Evolutionary conservation across 2,329 filamentous ascomycete genomes (phyloP), one percentile per base, ranked within the genome.

Genomic region (Diaporthe ilicicola): DNA sequence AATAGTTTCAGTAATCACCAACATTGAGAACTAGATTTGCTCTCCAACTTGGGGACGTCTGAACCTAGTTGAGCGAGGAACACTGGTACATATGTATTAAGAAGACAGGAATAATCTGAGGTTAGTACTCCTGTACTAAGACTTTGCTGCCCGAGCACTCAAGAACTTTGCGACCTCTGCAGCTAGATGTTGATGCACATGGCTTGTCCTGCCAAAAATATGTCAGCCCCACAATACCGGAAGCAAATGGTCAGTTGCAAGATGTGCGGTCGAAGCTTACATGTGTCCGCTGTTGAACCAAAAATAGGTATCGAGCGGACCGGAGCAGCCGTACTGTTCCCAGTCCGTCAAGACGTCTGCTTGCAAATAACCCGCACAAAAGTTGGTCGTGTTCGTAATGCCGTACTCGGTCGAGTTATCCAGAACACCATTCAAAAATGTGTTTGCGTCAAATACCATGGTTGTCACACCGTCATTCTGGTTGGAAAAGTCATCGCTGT

Each of bases 401-500:
- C 75, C 75, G 46, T 77, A 79, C 9, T 70, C 54, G 0, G 39
- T 71, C 7, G 78, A 74, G 17, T 79, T 65, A n/a, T 80, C 75
- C 46, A 80, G 64, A 3, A 80, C 76, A 13, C 69, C 44, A 24
- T 78, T 78, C 22, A 80, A 71, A 70, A 80, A 79, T n/a, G 66
- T 73, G 62, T 80, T 79, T 0, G 78, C 75, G 64, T 81, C 76
- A n/a, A 79, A 80, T 0, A 79, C 56, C 74, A 80, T 71, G 0
- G 75, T 70, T n/a, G 70, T 77, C 0, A 68, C 75, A 12, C 50
- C 74, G 0, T 66, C 48, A 22, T 78, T 72, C 12, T 70, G 27
- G 1, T 54, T 48, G 8, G 76, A 73, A 67, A 87, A 86, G 0
- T 51, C 72, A 9, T 66, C 67, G 3, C 80, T 80, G 29, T 84